Conservation (phyloP, 2,329 filamentous ascomycete species). For the Daldinia eschscholtzii region DNA sequence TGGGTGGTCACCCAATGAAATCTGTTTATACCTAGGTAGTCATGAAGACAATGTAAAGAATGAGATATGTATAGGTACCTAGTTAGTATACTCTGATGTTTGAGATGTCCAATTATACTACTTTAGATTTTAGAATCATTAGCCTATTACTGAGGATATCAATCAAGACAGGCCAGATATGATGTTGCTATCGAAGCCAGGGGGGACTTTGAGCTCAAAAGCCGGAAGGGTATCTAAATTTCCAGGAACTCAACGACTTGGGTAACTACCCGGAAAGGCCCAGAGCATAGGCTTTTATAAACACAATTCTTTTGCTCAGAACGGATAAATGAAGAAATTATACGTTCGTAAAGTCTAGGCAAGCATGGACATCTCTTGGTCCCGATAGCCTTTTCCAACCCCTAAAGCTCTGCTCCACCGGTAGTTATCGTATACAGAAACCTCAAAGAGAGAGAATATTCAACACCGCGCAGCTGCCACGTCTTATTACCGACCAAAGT, state of each 20-base stretch:
- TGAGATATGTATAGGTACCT: neutral
- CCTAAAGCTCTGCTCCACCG: neutral
- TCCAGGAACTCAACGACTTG: neutral
- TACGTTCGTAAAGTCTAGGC: neutral
- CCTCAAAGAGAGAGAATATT: neutral
- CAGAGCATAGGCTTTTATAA: neutral
- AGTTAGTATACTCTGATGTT: neutral
- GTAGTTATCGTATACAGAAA: neutral
- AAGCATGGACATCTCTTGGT: neutral
- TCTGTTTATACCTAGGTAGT: slow-evolving; percentile 29
- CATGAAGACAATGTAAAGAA: slow-evolving; percentile 20
- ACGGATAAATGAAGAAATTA: neutral
- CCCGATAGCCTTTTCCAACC: neutral
- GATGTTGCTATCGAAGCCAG: neutral
- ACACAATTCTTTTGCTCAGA: neutral
- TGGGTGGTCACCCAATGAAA: slow-evolving; percentile 19
- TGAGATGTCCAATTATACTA: neutral
- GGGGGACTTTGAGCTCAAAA: neutral
- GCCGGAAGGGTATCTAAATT: neutral
- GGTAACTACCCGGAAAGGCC: too few species aligned
- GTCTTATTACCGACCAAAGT: neutral
- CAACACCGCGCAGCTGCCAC: neutral
- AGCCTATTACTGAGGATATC: neutral
- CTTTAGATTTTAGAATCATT: neutral
- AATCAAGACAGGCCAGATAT: neutral